These are phyloP conservation scores for Annulohypoxylon nitens DNA, from an alignment of 495 filamentous ascomycete species.

Conservation along the genomic window DNA sequence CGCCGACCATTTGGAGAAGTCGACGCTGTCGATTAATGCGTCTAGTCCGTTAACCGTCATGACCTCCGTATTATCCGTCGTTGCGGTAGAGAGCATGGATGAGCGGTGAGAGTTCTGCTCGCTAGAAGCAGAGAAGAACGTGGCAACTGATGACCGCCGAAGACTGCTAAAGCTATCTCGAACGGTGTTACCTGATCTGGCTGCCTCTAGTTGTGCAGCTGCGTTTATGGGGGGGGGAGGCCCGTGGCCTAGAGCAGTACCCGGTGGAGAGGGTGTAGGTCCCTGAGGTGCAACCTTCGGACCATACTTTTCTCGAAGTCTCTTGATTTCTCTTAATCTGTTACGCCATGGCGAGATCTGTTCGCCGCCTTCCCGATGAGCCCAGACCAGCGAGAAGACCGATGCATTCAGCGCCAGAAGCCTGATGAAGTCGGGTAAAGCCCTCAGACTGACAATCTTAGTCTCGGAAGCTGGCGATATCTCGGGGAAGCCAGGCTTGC, in stretches of 20 bases:
- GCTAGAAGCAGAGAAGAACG: slow-evolving; percentile 63
- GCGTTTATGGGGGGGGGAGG: slow-evolving; percentile 15
- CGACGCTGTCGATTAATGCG: slow-evolving; percentile 65
- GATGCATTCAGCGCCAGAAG: slow-evolving; percentile 93
- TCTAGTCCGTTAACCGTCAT: slow-evolving; percentile 58
- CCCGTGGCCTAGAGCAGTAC: slow-evolving; percentile 51
- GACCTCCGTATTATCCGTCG: slow-evolving; percentile 64
- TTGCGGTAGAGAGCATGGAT: slow-evolving; percentile 62
- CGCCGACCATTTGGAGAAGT: slow-evolving; percentile 70
- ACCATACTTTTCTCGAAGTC: slow-evolving; percentile 76
- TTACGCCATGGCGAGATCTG: slow-evolving; percentile 91
- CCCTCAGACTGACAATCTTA: slow-evolving; percentile 84
- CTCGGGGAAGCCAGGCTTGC: slow-evolving; percentile 85
- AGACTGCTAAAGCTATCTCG: slow-evolving; percentile 66
- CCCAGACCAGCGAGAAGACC: slow-evolving; percentile 91
- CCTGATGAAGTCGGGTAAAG: slow-evolving; percentile 87
- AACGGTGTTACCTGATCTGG: slow-evolving; percentile 58
- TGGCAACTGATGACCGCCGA: slow-evolving; percentile 66
- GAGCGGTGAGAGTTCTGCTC: slow-evolving; percentile 65
- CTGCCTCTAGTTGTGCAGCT: slow-evolving; percentile 47
- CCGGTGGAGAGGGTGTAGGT: slow-evolving; percentile 55
- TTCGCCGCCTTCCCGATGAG: slow-evolving; percentile 81
- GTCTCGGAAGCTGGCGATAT: slow-evolving; percentile 89
- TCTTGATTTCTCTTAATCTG: slow-evolving; percentile 84
- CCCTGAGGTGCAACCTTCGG: slow-evolving; percentile 52